phyloP scores from a whole-genome alignment of 2,329 filamentous ascomycete species.

The Cryphonectria radicalis region DNA sequence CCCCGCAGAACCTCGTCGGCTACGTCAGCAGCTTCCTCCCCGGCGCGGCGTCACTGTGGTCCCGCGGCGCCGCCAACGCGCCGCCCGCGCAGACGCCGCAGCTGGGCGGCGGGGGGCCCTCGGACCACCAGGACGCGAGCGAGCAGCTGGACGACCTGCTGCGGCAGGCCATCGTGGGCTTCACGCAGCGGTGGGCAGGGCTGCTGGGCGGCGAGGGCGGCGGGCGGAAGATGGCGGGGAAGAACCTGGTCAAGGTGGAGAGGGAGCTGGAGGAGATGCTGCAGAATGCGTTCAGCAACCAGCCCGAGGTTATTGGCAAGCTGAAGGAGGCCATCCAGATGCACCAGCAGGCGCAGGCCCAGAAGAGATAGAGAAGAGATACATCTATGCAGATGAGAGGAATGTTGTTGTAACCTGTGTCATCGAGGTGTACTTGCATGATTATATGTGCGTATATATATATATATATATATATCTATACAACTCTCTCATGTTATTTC shows the following conservation, averaged over 20 bases:
- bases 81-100: slow-evolving; percentile 33
- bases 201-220: slow-evolving; percentile 52
- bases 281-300: slow-evolving; percentile 60
- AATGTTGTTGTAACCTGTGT: too few relatives aligned
- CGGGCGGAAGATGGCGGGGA: slow-evolving; percentile 52
- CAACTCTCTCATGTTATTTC: too few relatives aligned
- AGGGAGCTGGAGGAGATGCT: slow-evolving; percentile 62
- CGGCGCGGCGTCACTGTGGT: slow-evolving; percentile 55
- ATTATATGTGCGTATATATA: too few relatives aligned
- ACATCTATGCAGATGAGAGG: too few relatives aligned
- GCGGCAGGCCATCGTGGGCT: slow-evolving; percentile 64
- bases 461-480: too few relatives aligned
- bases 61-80: slow-evolving; percentile 38
- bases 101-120: slow-evolving; percentile 42
- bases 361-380: slow-evolving; percentile 33
- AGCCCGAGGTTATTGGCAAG: slow-evolving; percentile 62
- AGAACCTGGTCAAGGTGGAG: slow-evolving; percentile 57
- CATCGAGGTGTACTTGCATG: too few relatives aligned
- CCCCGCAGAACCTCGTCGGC: slow-evolving; percentile 60
- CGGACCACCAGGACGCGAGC: slow-evolving; percentile 58
- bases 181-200: slow-evolving; percentile 63
- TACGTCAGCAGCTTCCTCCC: slow-evolving; percentile 63
- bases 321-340: slow-evolving; percentile 65
- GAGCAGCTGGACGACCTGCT: slow-evolving; percentile 68
- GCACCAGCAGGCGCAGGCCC: slow-evolving; percentile 57